Evolutionary conservation across 192 early-diverging fungal genomes (phyloP).

Genomic region (Cetraspora pellucida): DNA sequence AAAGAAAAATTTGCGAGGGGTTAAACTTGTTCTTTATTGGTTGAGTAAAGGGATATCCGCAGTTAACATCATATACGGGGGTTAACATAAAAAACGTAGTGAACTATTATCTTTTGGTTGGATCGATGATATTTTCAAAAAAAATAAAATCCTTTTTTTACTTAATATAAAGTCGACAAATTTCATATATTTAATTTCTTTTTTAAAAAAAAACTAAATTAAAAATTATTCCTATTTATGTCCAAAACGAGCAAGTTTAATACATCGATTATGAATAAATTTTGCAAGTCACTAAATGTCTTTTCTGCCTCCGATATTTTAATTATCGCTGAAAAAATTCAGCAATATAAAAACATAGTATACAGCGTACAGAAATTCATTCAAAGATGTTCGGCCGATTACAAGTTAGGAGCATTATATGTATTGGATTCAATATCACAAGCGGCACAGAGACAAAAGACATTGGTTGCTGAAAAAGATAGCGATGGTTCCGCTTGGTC

Average conservation of each 20-base stretch:
- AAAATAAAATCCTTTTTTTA: too few relatives aligned
- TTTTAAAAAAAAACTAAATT: too few relatives aligned
- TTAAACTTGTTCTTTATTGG: not conserved
- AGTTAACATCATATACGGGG: too few relatives aligned
- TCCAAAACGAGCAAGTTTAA: too few relatives aligned
- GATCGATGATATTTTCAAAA: too few relatives aligned
- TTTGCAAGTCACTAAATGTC: constrained; percentile 1
- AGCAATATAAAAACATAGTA: constrained; percentile 60
- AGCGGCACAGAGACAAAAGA: constrained; percentile 45
- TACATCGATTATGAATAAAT: not conserved
- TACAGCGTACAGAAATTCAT: constrained; percentile 56
- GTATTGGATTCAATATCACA: constrained; percentile 63
- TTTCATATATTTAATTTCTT: too few relatives aligned
- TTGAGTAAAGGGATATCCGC: too few relatives aligned
- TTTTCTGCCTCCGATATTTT: not conserved
- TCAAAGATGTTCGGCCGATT: constrained; percentile 52
- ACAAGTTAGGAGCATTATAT: constrained; percentile 62
- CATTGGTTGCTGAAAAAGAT: constrained; percentile 34
- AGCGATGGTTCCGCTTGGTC: constrained; percentile 35
- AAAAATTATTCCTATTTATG: too few relatives aligned
- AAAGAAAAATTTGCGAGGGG: not conserved
- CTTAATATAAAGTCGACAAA: too few relatives aligned
- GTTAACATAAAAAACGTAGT: too few relatives aligned
- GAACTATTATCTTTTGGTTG: too few relatives aligned
- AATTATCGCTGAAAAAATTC: constrained; percentile 10